These are phyloP conservation scores for Fusarium sp. DNA, from an alignment of 2,329 filamentous ascomycete species.

Conservation along the genomic window DNA sequence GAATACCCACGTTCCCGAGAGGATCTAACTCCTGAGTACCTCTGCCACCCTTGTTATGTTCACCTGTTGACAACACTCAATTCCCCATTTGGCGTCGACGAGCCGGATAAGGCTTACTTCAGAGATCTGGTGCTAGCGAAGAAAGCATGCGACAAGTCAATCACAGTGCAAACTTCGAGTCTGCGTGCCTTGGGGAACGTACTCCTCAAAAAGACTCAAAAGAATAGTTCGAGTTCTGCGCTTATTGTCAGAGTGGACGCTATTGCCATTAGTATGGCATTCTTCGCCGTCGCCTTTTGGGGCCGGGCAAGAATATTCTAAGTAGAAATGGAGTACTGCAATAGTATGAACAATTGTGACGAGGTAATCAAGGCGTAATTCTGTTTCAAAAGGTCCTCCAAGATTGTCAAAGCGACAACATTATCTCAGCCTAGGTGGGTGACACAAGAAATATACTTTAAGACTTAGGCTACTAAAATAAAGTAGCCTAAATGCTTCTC, in stretches of 20 bases:
- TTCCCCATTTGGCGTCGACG: background rate
- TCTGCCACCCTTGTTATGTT: background rate
- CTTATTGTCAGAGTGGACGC: rapidly evolving
- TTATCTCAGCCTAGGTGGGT: too few species aligned
- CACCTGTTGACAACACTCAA: background rate
- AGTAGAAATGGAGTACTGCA: too few species aligned
- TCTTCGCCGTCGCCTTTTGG: rapidly evolving
- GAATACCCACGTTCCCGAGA: background rate
- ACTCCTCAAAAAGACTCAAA: background rate
- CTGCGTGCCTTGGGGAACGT: background rate
- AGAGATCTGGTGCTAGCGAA: rapidly evolving
- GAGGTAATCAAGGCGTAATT: too few species aligned
- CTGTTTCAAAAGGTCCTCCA: too few species aligned
- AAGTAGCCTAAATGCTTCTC: too few species aligned
- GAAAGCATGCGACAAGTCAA: background rate
- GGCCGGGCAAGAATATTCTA: background rate
- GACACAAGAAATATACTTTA: too few species aligned
- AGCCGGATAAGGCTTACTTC: background rate
- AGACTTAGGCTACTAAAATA: too few species aligned
- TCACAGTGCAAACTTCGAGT: background rate
- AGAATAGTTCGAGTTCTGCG: background rate
- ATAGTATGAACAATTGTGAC: too few species aligned
- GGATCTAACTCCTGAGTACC: background rate
- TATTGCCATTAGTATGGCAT: background rate
- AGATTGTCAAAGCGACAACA: too few species aligned